Percentiles rank a stretch among this genome's conserved stretches.
Evolutionary conservation across 148 eudicot species (phyloP).

Genomic region (Polygonum maritimum): DNA sequence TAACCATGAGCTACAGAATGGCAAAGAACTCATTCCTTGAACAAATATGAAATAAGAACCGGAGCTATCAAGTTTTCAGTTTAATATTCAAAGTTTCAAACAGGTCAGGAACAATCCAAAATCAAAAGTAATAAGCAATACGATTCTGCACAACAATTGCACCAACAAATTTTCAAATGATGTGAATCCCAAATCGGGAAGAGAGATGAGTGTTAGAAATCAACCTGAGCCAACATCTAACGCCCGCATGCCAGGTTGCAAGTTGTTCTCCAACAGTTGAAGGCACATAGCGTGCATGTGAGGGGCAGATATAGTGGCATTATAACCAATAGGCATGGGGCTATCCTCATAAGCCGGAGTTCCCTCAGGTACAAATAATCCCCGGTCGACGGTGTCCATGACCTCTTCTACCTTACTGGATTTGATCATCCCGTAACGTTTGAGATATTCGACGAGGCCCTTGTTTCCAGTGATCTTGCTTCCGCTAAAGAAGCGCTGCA

Average conservation of each 20-base stretch:
- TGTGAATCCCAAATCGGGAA: neutral
- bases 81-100: neutral
- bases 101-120: neutral
- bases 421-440: slow-evolving; percentile 49
- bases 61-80: neutral
- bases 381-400: slow-evolving; percentile 88
- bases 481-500: slow-evolving; percentile 53
- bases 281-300: slow-evolving; percentile 98
- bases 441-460: slow-evolving; percentile 57
- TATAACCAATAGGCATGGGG: slow-evolving; percentile 83
- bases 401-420: slow-evolving; percentile 73
- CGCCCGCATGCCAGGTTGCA: slow-evolving; percentile 94
- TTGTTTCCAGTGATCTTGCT: slow-evolving; percentile 40
- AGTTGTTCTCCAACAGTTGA: slow-evolving; percentile 59
- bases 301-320: slow-evolving; percentile 97
- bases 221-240: slow-evolving; percentile 99
- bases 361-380: slow-evolving; percentile 78
- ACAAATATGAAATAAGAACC: neutral
- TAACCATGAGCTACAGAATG: neutral
- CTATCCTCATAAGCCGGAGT: slow-evolving; percentile 68
- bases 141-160: neutral
- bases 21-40: too few relatives aligned
- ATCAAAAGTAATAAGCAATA: neutral
- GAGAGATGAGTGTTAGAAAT: neutral
- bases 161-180: neutral